phyloP scores from a whole-genome alignment of 1,139 yeast species.

The Blastobotrys elegans region DNA sequence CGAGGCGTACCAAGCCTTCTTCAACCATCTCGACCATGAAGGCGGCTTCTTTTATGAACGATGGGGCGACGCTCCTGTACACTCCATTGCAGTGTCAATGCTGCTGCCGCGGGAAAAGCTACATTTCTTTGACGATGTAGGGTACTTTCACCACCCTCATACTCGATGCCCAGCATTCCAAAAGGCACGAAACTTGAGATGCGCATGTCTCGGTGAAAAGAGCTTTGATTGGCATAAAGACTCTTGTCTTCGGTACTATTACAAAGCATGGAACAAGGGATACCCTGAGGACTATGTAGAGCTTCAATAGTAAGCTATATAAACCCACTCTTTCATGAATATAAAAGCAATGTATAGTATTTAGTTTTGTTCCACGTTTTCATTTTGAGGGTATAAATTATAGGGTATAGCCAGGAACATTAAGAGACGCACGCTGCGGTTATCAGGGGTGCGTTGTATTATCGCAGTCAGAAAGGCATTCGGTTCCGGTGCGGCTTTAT shows the following conservation, averaged over 20 bases:
- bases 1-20: conserved; percentile 61
- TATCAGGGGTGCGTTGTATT: too few relatives aligned
- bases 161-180: conserved; percentile 1
- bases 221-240: conserved; percentile 7
- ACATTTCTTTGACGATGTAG: conserved; percentile 88
- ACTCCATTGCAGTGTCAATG: conserved; percentile 64
- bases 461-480: too few relatives aligned
- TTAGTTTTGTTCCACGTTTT: background rate
- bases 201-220: background rate
- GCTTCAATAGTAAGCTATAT: background rate
- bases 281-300: background rate
- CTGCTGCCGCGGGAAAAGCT: conserved; percentile 64
- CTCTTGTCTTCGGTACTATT: conserved; percentile 4
- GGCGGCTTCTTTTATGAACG: conserved; percentile 84
- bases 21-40: conserved; percentile 54
- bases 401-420: too few relatives aligned
- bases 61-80: conserved; percentile 93
- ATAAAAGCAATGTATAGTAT: background rate
- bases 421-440: too few relatives aligned
- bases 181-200: background rate
- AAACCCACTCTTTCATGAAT: background rate
- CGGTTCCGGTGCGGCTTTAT: too few relatives aligned
- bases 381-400: background rate
- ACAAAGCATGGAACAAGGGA: background rate
- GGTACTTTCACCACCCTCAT: conserved; percentile 49